These are phyloP conservation scores for Elsinoe arachidis DNA, from an alignment of 2,329 filamentous ascomycete species.

Conservation along the genomic window DNA sequence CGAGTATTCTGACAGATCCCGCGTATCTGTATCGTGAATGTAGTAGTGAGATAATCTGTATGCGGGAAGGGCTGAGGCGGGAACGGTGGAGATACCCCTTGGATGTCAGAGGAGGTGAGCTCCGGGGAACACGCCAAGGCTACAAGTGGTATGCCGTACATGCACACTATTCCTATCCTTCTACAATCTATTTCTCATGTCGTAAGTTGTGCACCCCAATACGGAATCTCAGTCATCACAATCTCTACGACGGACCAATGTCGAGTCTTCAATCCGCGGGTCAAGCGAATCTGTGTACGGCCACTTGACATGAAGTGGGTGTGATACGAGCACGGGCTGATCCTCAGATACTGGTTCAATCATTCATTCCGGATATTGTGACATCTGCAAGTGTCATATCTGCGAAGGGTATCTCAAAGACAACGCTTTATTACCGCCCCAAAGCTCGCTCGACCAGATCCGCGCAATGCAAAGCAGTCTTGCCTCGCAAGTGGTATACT, in stretches of 20 bases:
- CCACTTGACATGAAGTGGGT: too few relatives aligned
- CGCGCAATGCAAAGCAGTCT: neutral
- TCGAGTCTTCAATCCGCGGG: too few relatives aligned
- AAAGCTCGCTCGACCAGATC: neutral
- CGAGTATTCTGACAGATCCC: neutral
- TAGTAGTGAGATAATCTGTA: neutral
- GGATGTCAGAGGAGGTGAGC: slow-evolving; percentile 4
- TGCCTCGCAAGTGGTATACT: neutral
- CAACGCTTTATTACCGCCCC: neutral
- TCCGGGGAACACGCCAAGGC: neutral
- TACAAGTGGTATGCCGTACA: neutral
- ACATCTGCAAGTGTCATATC: slow-evolving; percentile 8
- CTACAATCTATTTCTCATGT: too few relatives aligned
- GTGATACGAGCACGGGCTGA: too few relatives aligned
- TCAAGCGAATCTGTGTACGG: too few relatives aligned
- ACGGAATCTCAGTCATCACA: too few relatives aligned
- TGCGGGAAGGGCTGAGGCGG: neutral
- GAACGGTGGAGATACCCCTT: neutral
- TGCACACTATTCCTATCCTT: neutral
- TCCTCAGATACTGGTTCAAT: neutral
- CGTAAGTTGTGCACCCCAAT: too few relatives aligned
- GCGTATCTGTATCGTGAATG: neutral
- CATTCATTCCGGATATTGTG: slow-evolving; percentile 4
- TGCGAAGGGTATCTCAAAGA: slow-evolving; percentile 9
- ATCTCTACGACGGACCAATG: too few relatives aligned